A percentile compares a stretch with the other conserved stretches of the same genome.
Evolutionary conservation across 768 basidiomycete species (phyloP).

Genomic region (Suillus cothurnatus): DNA sequence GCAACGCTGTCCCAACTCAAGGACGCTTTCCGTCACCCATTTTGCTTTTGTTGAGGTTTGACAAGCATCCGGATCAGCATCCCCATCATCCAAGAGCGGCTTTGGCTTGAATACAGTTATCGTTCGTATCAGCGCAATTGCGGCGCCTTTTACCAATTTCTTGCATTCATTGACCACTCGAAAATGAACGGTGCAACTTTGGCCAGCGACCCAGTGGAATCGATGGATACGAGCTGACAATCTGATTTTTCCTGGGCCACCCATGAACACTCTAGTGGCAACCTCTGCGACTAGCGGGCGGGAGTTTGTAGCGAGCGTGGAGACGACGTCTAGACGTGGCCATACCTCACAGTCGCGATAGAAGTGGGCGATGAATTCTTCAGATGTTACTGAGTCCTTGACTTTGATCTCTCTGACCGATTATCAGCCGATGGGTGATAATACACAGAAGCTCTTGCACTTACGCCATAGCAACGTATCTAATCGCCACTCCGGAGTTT

Average conservation of each 20-base stretch:
- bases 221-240: constrained; percentile 72
- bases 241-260: constrained; percentile 64
- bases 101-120: constrained; percentile 66
- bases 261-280: constrained; percentile 58
- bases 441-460: constrained; percentile 31
- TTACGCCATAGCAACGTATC: constrained; percentile 81
- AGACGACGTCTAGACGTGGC: constrained; percentile 68
- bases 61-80: constrained; percentile 57
- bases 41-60: constrained; percentile 63
- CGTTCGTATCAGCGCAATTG: constrained; percentile 64
- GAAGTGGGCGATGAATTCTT: constrained; percentile 84
- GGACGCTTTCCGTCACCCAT: constrained; percentile 61
- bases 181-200: constrained; percentile 69
- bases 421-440: constrained; percentile 1
- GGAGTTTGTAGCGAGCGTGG: constrained; percentile 60
- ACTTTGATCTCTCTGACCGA: constrained; percentile 68
- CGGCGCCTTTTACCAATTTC: constrained; percentile 65
- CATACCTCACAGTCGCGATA: constrained; percentile 82
- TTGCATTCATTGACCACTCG: constrained; percentile 67
- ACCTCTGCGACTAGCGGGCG: constrained; percentile 60
- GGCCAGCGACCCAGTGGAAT: constrained; percentile 80
- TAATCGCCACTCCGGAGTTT: constrained; percentile 63
- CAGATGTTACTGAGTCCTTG: constrained; percentile 59
- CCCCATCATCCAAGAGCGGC: constrained; percentile 35
- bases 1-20: constrained; percentile 67